These are phyloP conservation scores for Solanum dulcamara DNA, from an alignment of 257 asterid genomes.

Conservation along the genomic window DNA sequence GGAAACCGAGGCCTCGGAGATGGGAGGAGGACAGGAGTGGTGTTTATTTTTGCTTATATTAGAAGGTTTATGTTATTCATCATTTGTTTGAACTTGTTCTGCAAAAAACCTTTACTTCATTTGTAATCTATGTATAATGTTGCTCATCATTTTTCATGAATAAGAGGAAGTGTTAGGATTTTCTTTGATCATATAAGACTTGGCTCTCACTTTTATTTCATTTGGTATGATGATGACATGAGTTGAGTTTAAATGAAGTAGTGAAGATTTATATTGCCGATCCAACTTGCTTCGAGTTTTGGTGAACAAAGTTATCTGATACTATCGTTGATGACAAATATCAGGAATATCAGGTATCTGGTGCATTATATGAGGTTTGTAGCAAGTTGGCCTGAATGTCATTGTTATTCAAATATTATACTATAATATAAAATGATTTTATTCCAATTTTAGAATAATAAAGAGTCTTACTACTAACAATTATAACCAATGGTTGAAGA, in stretches of 20 bases:
- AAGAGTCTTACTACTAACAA: neutral
- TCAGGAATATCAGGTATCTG: rapidly evolving
- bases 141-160: neutral
- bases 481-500: neutral
- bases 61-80: neutral
- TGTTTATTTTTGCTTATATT: neutral
- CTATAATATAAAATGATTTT: neutral
- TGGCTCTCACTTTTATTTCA: neutral
- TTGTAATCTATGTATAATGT: neutral
- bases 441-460: neutral
- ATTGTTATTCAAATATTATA: neutral
- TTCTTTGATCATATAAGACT: neutral
- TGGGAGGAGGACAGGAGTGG: neutral
- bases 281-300: neutral
- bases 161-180: neutral
- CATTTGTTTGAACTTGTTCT: neutral
- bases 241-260: neutral
- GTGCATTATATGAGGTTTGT: neutral
- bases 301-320: neutral
- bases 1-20: neutral
- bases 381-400: neutral
- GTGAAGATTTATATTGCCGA: neutral
- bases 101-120: neutral
- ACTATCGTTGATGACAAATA: neutral
- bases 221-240: neutral